Evolutionary conservation across 192 early-diverging fungal genomes (phyloP).

Genomic region (Oehlia diaphana): DNA sequence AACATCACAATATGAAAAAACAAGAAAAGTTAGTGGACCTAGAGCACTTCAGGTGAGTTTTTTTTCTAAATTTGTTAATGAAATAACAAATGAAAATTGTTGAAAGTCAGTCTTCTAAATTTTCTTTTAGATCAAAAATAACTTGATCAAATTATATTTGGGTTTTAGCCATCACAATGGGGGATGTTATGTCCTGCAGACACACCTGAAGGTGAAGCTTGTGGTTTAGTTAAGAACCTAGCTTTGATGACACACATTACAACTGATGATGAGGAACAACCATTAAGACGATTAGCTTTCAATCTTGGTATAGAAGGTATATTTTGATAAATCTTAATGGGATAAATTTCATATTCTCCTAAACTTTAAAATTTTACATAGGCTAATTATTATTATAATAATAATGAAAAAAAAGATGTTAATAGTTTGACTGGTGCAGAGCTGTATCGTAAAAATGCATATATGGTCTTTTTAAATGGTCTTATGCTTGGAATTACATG

Average conservation of each 20-base stretch:
- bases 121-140: neutral
- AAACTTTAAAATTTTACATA: too few relatives aligned
- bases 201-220: slow-evolving; percentile 98
- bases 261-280: slow-evolving; percentile 85
- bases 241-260: slow-evolving; percentile 99
- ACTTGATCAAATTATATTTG: slow-evolving; percentile 9
- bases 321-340: neutral
- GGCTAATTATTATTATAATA: too few relatives aligned
- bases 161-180: slow-evolving; percentile 82
- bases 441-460: slow-evolving; percentile 75
- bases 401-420: slow-evolving; percentile 56
- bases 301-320: slow-evolving; percentile 83
- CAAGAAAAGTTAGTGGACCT: slow-evolving; percentile 96
- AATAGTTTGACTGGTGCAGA: slow-evolving; percentile 86
- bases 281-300: slow-evolving; percentile 75
- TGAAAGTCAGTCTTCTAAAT: neutral
- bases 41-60: slow-evolving; percentile 75
- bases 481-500: slow-evolving; percentile 88
- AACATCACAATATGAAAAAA: slow-evolving; percentile 96
- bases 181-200: slow-evolving; percentile 97
- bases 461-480: slow-evolving; percentile 93
- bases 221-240: slow-evolving; percentile 96
- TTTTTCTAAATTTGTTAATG: neutral
- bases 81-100: too few relatives aligned
- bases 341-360: too few relatives aligned